Evolutionary conservation across 1,139 yeast genomes (phyloP), one percentile per base, ranked within the genome.

Genomic region (Debaryomyces psychrophilus): DNA sequence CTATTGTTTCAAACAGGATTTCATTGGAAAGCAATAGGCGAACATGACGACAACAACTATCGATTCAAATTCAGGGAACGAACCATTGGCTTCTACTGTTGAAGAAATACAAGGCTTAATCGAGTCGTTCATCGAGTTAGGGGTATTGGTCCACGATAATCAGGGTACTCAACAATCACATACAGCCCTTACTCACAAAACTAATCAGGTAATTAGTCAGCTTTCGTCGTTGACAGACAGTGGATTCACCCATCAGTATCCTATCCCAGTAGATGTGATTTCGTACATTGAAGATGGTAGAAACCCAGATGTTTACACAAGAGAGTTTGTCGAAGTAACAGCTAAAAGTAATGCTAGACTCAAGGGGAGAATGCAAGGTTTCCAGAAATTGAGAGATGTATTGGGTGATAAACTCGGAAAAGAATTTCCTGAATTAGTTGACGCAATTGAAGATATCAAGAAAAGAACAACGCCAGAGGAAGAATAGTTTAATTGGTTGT

Each of bases 311-410:
- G 92, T 93, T 41, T 93, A 93, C 65, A 90, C 98, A 0, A 77
- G 99, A 61, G 99, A 95, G 67, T 93, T 93, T 67, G 90, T 92
- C 8, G 99, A 93, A 64, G 89, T 93, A 37, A 87, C 93, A 17
- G 85, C 92, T 25, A 85, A 89, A 57, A 85, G 90, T 50, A 93
- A 93, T 63, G 97, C 95, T 58, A 81, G 86, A 53, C 74, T 93
- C 50, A 82, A 90, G 61, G 99, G 97, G 8, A 89, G 89, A 64
- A 83, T 84, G 76, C 59, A 69, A 37, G 90, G 86, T 0, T 77
- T 85, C 59, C 72, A 64, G 22, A 74, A 75, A 46, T 68, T 86
- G 47, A 73, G 90, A 54, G 83, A 84, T 52, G 77, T 81, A 0
- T 68, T 93, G 51, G 89, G 90, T 0, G 80, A 75, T 18, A 85